Percentiles rank a stretch among this genome's conserved stretches.
phyloP scores from a whole-genome alignment of 139 green algal genomes.

The Desmodesmus armatus region DNA sequence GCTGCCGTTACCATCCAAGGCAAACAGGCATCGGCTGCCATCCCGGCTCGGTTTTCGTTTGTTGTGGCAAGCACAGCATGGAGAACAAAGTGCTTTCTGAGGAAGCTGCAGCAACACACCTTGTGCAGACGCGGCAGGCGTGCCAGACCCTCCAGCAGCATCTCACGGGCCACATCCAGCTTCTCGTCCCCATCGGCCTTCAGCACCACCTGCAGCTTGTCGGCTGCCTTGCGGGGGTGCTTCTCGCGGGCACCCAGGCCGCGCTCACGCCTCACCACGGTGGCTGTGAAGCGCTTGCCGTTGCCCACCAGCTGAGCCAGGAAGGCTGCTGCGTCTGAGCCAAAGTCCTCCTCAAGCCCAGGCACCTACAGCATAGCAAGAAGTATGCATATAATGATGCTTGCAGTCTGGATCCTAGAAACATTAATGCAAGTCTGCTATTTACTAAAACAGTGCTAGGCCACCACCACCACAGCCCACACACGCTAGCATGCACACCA shows the following conservation, averaged over 20 bases:
- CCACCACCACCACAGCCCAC: neutral
- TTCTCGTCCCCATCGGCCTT: slow-evolving; percentile 31
- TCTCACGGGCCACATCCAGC: slow-evolving; percentile 55
- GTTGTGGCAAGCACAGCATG: neutral
- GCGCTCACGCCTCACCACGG: slow-evolving; percentile 59
- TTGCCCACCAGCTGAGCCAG: slow-evolving; percentile 10
- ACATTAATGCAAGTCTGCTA: neutral
- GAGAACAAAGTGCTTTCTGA: neutral
- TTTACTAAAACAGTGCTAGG: neutral
- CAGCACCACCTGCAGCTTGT: slow-evolving; percentile 58
- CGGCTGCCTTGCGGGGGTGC: slow-evolving; percentile 59
- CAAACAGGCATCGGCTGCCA: too few relatives aligned
- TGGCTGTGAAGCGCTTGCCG: slow-evolving; percentile 39
- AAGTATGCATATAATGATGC: neutral
- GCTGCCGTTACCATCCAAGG: too few relatives aligned
- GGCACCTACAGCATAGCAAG: slow-evolving; percentile 34
- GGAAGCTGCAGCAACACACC: slow-evolving; percentile 7
- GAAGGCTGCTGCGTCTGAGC: slow-evolving; percentile 20
- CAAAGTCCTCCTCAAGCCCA: slow-evolving; percentile 33
- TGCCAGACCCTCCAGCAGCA: slow-evolving; percentile 62
- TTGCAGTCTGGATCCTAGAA: neutral
- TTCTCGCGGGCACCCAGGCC: slow-evolving; percentile 52
- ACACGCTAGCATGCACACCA: neutral
- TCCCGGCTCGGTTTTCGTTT: too few relatives aligned
- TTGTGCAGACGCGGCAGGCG: slow-evolving; percentile 67